A percentile compares a stretch with the other conserved stretches of the same genome.
phyloP scores from a whole-genome alignment of 2,329 filamentous ascomycete genomes.

The Cladophialophora exuberans region DNA sequence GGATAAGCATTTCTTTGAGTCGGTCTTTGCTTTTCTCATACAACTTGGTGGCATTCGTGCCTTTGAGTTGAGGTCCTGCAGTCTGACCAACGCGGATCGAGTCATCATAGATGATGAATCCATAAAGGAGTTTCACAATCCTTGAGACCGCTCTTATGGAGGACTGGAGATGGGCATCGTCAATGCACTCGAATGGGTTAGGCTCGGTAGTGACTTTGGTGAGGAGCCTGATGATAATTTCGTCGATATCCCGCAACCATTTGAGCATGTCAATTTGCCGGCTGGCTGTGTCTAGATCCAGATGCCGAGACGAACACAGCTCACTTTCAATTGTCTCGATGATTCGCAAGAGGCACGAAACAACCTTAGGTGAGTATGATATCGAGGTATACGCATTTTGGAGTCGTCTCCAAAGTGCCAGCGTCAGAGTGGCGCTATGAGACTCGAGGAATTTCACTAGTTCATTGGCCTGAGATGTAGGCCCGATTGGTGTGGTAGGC shows the following conservation, averaged over 20 bases:
- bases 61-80: slow-evolving; percentile 62
- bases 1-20: slow-evolving; percentile 83
- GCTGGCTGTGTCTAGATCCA: slow-evolving; percentile 56
- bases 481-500: neutral
- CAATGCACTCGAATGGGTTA: slow-evolving; percentile 78
- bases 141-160: slow-evolving; percentile 73
- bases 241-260: slow-evolving; percentile 78
- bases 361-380: slow-evolving; percentile 81
- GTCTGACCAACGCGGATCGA: slow-evolving; percentile 77
- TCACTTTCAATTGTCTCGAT: slow-evolving; percentile 81
- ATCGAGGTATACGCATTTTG: slow-evolving; percentile 86
- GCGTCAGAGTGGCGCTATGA: slow-evolving; percentile 77
- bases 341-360: slow-evolving; percentile 83
- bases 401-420: slow-evolving; percentile 90
- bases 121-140: slow-evolving; percentile 75
- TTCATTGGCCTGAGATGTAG: slow-evolving; percentile 55
- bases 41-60: slow-evolving; percentile 44
- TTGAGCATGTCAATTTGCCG: slow-evolving; percentile 73
- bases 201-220: slow-evolving; percentile 68
- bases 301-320: slow-evolving; percentile 62
- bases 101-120: slow-evolving; percentile 81
- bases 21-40: slow-evolving; percentile 63
- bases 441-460: slow-evolving; percentile 83
- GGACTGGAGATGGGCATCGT: slow-evolving; percentile 74
- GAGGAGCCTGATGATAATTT: slow-evolving; percentile 73